Evolutionary conservation across 164 flowering plant species (phyloP).

Genomic region (Umbellularia californica): DNA sequence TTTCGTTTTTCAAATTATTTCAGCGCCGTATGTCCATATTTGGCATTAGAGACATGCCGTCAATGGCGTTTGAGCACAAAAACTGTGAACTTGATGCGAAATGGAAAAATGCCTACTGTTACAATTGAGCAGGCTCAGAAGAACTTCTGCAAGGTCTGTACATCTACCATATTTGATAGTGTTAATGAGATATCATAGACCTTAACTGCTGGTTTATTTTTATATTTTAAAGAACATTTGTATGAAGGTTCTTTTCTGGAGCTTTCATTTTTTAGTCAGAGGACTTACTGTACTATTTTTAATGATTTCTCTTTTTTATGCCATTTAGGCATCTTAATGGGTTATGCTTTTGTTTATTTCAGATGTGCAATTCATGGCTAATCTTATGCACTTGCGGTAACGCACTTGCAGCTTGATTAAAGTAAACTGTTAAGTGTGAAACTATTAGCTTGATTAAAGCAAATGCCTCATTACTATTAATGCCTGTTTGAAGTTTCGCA

Average conservation of each 20-base stretch:
- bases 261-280: background rate
- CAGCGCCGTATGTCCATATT: conserved; percentile 97
- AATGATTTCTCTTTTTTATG: background rate
- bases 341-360: background rate
- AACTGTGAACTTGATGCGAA: conserved; percentile 94
- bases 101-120: conserved; percentile 98
- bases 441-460: background rate
- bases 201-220: background rate
- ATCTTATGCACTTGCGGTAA: background rate
- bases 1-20: background rate
- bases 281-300: background rate
- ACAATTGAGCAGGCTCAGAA: conserved; percentile 98
- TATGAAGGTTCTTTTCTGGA: background rate
- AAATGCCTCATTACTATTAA: no score
- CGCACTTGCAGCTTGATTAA: background rate
- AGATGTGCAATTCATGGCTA: background rate
- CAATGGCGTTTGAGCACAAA: conserved; percentile 97
- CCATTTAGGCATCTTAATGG: background rate
- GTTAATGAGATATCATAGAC: background rate
- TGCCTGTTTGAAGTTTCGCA: no score
- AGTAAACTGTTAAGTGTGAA: background rate
- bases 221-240: background rate
- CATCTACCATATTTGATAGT: background rate
- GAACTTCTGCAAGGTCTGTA: conserved; percentile 84
- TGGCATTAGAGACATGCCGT: conserved; percentile 96